Percentiles rank a stretch among this genome's conserved stretches.
phyloP scores from a whole-genome alignment of 257 asterid species.

The Ehretia macrophylla region DNA sequence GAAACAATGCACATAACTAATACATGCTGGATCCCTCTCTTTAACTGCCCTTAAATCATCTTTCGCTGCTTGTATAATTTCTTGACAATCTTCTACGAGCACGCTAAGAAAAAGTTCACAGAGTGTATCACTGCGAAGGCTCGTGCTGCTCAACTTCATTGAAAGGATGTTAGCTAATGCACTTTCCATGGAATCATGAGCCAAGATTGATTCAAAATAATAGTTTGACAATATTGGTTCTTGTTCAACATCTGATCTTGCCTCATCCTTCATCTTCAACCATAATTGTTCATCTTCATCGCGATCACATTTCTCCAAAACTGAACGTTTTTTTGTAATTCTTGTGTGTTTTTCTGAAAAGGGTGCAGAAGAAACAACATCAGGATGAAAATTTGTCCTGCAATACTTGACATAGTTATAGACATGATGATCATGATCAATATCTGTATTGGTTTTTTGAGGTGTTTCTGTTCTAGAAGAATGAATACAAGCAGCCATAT shows the following conservation, averaged over 20 bases:
- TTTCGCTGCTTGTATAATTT: conserved; percentile 42
- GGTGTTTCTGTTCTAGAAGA: conserved; percentile 49
- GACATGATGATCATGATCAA: conserved; percentile 34
- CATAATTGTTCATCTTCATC: conserved; percentile 35
- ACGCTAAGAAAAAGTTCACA: conserved; percentile 49
- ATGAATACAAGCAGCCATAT: conserved; percentile 66
- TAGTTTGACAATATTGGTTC: conserved; percentile 70
- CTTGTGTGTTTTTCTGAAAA: conserved; percentile 20
- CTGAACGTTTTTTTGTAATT: not conserved
- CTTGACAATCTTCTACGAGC: conserved; percentile 40
- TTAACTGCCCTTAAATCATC: conserved; percentile 70
- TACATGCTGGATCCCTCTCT: conserved; percentile 91
- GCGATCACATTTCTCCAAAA: conserved; percentile 2
- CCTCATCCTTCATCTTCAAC: conserved; percentile 65
- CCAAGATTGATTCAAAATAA: conserved; percentile 49
- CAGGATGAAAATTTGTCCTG: conserved; percentile 17
- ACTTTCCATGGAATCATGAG: conserved; percentile 54
- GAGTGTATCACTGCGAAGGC: conserved; percentile 46
- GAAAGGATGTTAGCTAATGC: conserved; percentile 68
- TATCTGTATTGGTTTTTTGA: conserved; percentile 19
- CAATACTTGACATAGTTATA: conserved; percentile 37
- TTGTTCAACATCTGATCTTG: conserved; percentile 49
- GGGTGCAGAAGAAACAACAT: conserved; percentile 37
- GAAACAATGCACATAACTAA: conserved; percentile 75
- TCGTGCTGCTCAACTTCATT: conserved; percentile 49